Conservation (phyloP, 225 moss, liverwort and hornwort species). For the Pseudoscleropodium purum region DNA sequence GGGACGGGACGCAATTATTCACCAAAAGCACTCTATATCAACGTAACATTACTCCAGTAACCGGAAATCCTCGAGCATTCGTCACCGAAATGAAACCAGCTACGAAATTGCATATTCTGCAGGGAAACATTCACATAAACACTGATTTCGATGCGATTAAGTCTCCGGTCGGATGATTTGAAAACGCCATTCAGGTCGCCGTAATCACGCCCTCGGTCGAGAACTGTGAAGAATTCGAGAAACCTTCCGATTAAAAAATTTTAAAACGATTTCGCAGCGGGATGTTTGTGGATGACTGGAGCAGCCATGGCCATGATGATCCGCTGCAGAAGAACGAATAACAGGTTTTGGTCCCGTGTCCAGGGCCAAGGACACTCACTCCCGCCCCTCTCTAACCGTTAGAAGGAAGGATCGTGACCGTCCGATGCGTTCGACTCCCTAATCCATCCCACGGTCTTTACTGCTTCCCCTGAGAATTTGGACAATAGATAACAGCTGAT, state of each 20-base stretch:
- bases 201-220: not conserved
- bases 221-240: not conserved
- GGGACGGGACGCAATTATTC: not conserved
- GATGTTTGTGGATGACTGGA: not conserved
- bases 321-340: not conserved
- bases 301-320: not conserved
- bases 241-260: not conserved
- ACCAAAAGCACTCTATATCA: not conserved
- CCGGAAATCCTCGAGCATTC: not conserved
- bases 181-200: not conserved
- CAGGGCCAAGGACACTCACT: not conserved
- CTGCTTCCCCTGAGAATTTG: not conserved
- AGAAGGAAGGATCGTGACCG: not conserved
- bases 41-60: not conserved
- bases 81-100: not conserved
- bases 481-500: not conserved
- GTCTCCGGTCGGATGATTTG: not conserved
- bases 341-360: not conserved
- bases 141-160: not conserved
- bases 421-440: not conserved
- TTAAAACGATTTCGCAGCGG: not conserved
- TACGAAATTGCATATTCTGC: not conserved
- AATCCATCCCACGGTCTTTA: not conserved
- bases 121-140: not conserved
- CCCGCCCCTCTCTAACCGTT: constrained; percentile 12